Base-by-base conservation (phyloP, 73 alveolate genomes). In the Uronychia binucleata region DNA sequence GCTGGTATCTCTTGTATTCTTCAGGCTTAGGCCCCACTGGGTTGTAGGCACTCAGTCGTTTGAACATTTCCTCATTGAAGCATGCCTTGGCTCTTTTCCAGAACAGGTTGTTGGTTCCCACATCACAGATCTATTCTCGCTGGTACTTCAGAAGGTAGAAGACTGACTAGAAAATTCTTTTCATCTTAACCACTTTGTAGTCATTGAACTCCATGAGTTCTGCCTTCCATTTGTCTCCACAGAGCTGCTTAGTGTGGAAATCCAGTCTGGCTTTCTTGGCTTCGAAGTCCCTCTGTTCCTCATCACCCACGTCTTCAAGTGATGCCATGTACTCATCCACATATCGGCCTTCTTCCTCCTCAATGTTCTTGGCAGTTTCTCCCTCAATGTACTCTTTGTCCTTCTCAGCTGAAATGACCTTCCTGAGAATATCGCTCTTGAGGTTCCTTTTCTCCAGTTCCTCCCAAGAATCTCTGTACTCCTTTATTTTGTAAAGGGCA, bases 81-180 rank as follows among this genome's bases (percentile, higher is more conserved):
- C 58, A 80, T 34, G 75, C 86, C 86, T 94, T 97, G 0, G 98
- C 99, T 35, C 80, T 87, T 86, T 97, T 97, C 99, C 99, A 98
- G 90, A 95, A 94, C 59, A 98, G 88, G 88, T 93, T 88, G 88
- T 98, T 96, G 0, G 99, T 98, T 32, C 98, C 98, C 34, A 79
- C 76, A 58, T 94, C 98, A 33, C 94, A 88, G 28, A 98, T 84
- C 30, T 90, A 91, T 59, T 91, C 98, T 86, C 97, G 91, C 57
- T 80, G 77, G 79, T 81, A 86, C 26, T 92, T 92, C 25, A 92
- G 81, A 80, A 95, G 86, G 84, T 93, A 97, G 92, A 97, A 95
- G 67, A 93, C 74, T 34, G 95, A 86, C 78, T 97, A 95, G 84
- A 93, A 84, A 27, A 95, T 92, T 57, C 96, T 85, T 31, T 95